Base-by-base conservation (phyloP, 1,284 basidiomycete species). In the Boletus smithii region DNA sequence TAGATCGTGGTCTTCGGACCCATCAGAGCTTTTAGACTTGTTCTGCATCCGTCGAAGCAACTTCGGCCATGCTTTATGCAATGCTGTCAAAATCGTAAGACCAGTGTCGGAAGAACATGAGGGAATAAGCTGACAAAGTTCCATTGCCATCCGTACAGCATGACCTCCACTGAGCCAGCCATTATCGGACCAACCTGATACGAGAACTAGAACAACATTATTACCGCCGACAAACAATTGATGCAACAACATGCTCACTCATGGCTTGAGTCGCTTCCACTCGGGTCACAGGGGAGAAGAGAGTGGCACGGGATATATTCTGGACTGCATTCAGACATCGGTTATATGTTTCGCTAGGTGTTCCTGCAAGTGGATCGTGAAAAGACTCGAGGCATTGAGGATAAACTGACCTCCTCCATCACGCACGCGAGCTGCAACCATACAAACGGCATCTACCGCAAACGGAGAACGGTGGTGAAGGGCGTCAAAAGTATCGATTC, bases 81-180 rank as follows among this genome's bases (percentile, higher is more conserved):
- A 81, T 23, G 88, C 90, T 90, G 55, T 24, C 46, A 42, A 17
- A 54, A 17, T 10, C 14, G 42, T 51, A 22, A 58, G 48, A 45
- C 30, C 20, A 37, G 29, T n/a, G 29, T 41, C 9, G 37, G 13
- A 16, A 67, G 23, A 37, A 30, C 10, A 35, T 24, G 24, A 37
- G 35, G 48, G 23, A 51, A 18, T 8, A 39, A 38, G 46, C 83
- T 67, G 61, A 87, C 87, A 87, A 47, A 94, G 75, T 62, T 95
- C 92, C 72, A 94, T 81, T 17, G 90, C 92, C 90, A 95, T 93
- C 46, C 92, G 80, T 14, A 95, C 90, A 14, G 92, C 92, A 69
- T 95, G 91, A 5, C 91, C 91, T 6, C 90, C 89, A 55, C 88
- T 88, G 20, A 95, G 69, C 92, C 92, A 95, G 2, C 91, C 91